Evolutionary conservation across 495 filamentous ascomycete genomes (phyloP).

Genomic region (Penicillium angulare): DNA sequence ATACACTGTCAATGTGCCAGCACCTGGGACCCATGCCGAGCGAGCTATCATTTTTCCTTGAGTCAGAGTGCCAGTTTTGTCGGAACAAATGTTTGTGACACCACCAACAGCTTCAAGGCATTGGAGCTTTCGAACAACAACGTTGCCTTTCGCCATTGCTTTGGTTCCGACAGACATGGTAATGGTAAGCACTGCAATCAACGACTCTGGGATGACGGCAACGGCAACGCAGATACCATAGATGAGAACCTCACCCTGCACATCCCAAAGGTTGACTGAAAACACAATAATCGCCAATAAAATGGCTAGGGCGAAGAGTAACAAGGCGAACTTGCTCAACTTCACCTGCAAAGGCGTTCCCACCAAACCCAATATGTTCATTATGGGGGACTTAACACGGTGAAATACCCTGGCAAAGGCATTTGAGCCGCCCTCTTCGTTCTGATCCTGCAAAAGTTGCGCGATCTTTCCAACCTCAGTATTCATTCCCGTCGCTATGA

Average conservation of each 20-base stretch:
- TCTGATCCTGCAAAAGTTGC: conserved; percentile 47
- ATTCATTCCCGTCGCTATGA: conserved; percentile 71
- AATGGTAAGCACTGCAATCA: conserved; percentile 73
- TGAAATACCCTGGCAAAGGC: conserved; percentile 60
- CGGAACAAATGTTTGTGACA: conserved; percentile 85
- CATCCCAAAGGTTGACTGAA: conserved; percentile 68
- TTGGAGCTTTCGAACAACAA: conserved; percentile 76
- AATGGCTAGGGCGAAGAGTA: conserved; percentile 72
- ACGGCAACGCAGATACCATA: conserved; percentile 77
- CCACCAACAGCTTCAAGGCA: conserved; percentile 81
- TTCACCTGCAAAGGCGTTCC: conserved; percentile 84
- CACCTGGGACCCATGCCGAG: conserved; percentile 71
- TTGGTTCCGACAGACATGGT: conserved; percentile 71
- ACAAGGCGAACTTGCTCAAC: conserved; percentile 70
- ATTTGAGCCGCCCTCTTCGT: conserved; percentile 61
- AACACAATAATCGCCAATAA: conserved; percentile 78
- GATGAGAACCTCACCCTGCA: conserved; percentile 70
- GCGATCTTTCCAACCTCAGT: conserved; percentile 89
- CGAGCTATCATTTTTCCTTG: conserved; percentile 75
- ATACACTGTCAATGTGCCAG: conserved; percentile 55
- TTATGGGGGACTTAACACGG: conserved; percentile 54
- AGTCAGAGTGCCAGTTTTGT: conserved; percentile 84
- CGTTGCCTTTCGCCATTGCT: conserved; percentile 72
- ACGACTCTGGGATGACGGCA: conserved; percentile 70
- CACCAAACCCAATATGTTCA: conserved; percentile 68